Evolutionary conservation across 2,329 filamentous ascomycete genomes (phyloP).

Genomic region (Penicillium hesseltinei): DNA sequence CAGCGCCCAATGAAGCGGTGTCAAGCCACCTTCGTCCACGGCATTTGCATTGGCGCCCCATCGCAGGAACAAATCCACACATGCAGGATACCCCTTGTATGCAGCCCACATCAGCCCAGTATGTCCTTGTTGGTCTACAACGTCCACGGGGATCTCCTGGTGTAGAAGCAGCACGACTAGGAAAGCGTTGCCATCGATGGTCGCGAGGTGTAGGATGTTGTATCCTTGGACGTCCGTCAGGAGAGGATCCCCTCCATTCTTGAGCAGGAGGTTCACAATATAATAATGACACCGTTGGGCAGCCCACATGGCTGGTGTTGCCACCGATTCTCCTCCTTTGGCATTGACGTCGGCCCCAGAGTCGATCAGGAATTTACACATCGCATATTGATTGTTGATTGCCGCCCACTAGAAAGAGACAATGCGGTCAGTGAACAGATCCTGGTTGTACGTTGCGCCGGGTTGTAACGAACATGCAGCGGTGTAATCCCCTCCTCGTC

Average conservation of each 20-base stretch:
- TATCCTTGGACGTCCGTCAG: slow-evolving; percentile 94
- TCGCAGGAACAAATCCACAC: slow-evolving; percentile 85
- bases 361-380: slow-evolving; percentile 92
- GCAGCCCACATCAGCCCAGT: slow-evolving; percentile 98
- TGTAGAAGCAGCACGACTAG: slow-evolving; percentile 86
- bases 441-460: neutral
- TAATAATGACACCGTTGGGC: slow-evolving; percentile 97
- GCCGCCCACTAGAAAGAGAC: slow-evolving; percentile 75
- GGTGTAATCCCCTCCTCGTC: slow-evolving; percentile 95
- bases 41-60: slow-evolving; percentile 96
- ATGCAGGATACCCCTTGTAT: slow-evolving; percentile 92
- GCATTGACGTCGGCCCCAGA: slow-evolving; percentile 86
- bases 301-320: slow-evolving; percentile 94
- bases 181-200: slow-evolving; percentile 93
- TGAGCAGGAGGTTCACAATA: slow-evolving; percentile 85
- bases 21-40: slow-evolving; percentile 87
- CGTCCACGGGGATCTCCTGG: slow-evolving; percentile 92
- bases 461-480: slow-evolving; percentile 69
- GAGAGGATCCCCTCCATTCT: slow-evolving; percentile 87
- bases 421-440: slow-evolving; percentile 14
- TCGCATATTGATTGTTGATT: slow-evolving; percentile 97
- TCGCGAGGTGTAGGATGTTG: slow-evolving; percentile 95
- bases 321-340: slow-evolving; percentile 91
- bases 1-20: slow-evolving; percentile 91
- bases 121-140: slow-evolving; percentile 83